These are phyloP conservation scores for Nothopassalora personata DNA, from an alignment of 2,329 filamentous ascomycete species.

Conservation along the genomic window DNA sequence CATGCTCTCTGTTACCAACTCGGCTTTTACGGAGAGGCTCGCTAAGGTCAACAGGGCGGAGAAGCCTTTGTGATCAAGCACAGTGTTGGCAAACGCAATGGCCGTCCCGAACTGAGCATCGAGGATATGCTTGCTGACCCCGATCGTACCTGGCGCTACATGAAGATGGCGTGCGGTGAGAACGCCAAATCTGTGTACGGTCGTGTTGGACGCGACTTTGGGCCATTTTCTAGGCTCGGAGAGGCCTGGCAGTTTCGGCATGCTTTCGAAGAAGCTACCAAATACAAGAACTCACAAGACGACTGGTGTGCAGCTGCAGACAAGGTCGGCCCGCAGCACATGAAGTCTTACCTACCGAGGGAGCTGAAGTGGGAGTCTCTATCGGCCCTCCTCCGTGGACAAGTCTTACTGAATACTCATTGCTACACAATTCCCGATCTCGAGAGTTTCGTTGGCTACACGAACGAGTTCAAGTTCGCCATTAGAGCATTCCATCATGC, in stretches of 20 bases:
- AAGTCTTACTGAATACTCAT: slow-evolving; percentile 65
- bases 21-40: background rate
- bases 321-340: slow-evolving; percentile 44
- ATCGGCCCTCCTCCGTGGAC: slow-evolving; percentile 58
- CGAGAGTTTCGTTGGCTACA: slow-evolving; percentile 64
- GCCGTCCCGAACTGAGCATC: slow-evolving; percentile 58
- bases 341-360: slow-evolving; percentile 56
- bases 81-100: slow-evolving; percentile 55
- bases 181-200: slow-evolving; percentile 58
- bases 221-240: slow-evolving; percentile 58
- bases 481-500: slow-evolving; percentile 66
- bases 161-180: slow-evolving; percentile 71
- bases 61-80: slow-evolving; percentile 67
- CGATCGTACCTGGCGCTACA: slow-evolving; percentile 61
- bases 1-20: background rate
- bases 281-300: slow-evolving; percentile 55
- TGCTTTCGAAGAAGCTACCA: slow-evolving; percentile 59
- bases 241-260: slow-evolving; percentile 65
- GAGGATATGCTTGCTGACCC: slow-evolving; percentile 62
- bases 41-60: slow-evolving; percentile 42
- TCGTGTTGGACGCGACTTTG: slow-evolving; percentile 45
- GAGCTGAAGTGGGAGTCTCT: slow-evolving; percentile 61
- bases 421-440: slow-evolving; percentile 65
- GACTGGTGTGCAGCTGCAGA: slow-evolving; percentile 62
- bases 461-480: slow-evolving; percentile 65